Base-by-base conservation (phyloP, 2,329 filamentous ascomycete species). In the Rhynchosporium secalis region DNA sequence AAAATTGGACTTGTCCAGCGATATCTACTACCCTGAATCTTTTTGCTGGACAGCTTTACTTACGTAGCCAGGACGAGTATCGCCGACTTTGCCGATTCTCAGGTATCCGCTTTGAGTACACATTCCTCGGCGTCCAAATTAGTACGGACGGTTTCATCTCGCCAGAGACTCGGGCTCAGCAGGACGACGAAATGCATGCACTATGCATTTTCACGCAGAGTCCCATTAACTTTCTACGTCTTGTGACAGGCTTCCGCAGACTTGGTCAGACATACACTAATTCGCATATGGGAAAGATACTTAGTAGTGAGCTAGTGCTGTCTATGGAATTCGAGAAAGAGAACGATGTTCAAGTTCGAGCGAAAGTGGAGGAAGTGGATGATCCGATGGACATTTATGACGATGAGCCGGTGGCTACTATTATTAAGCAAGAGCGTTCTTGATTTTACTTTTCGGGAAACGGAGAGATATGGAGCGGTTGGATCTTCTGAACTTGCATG, bases 1-100 rank as follows among this genome's bases (percentile, higher is more conserved):
- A 1, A 0, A 66, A 68, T 20, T 65, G 54, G 12, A 58, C 73
- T 2, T 69, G 66, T 12, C 70, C 69, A 26, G 15, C 0, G n/a
- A 60, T 0, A 72, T 75, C 0, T 73, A 78, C 0, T 77, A 83
- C 61, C 77, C 55, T 91, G 0, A 87, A 88, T 49, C 74, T 91
- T 0, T 91, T 91, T 61, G 78, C 89, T 0, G 88, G 88, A 0
- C 86, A 89, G 60, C 77, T 91, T 0, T 91, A 90, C 67, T 76
- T 91, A 8, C 73, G 71, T 0, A 79, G 77, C 0, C 83, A 78
- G 47, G 63, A 74, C 0, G 81, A 89, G 57, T 92, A 91, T 65
- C 65, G 71, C 0, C 71, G 75, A 1, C 70, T 81, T 0, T 87
- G 84, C 62, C 71, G 76, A 1, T 80, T 79, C 49, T 74, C 89